These are phyloP conservation scores for Crithidia mellificae DNA, from an alignment of 208 protist genomes.

Conservation along the genomic window DNA sequence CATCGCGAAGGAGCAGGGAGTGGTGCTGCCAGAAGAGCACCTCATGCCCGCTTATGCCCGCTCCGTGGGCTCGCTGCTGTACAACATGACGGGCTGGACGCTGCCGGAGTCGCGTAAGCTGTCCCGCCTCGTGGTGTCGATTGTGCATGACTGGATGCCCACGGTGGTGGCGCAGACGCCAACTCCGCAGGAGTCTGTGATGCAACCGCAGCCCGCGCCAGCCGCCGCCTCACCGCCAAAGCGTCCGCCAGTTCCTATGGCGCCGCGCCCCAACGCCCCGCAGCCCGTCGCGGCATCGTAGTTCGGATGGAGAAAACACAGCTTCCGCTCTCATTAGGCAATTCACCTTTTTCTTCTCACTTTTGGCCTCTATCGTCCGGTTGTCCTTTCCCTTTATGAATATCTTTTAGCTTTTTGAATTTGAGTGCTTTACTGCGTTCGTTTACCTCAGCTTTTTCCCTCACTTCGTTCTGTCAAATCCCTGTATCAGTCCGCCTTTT, in stretches of 20 bases:
- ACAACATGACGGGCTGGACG: slow-evolving; percentile 52
- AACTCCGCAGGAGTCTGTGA: background rate
- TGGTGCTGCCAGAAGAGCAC: slow-evolving; percentile 45
- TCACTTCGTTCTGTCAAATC: background rate
- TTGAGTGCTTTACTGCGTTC: too few relatives aligned
- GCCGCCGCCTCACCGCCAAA: background rate
- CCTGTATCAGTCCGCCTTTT: slow-evolving; percentile 5
- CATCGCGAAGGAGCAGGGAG: slow-evolving; percentile 29
- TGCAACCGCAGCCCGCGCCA: background rate
- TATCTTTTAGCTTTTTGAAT: background rate
- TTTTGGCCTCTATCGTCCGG: too few relatives aligned
- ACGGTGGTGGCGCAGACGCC: slow-evolving; percentile 17
- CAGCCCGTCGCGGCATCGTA: slow-evolving; percentile 9
- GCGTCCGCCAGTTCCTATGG: slow-evolving; percentile 14
- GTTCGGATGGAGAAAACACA: background rate
- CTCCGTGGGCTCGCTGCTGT: slow-evolving; percentile 48
- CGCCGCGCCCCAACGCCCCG: background rate
- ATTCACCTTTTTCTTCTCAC: too few relatives aligned
- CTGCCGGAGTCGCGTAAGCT: slow-evolving; percentile 39
- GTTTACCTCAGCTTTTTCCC: background rate
- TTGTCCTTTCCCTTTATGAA: background rate
- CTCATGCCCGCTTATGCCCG: slow-evolving; percentile 41
- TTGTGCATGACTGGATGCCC: slow-evolving; percentile 33
- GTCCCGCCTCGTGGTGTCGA: slow-evolving; percentile 33
- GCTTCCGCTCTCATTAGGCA: background rate